Evolutionary conservation across 2,329 filamentous ascomycete species (phyloP), one percentile per base, ranked within the genome.

Genomic region (Aureobasidium sp.): DNA sequence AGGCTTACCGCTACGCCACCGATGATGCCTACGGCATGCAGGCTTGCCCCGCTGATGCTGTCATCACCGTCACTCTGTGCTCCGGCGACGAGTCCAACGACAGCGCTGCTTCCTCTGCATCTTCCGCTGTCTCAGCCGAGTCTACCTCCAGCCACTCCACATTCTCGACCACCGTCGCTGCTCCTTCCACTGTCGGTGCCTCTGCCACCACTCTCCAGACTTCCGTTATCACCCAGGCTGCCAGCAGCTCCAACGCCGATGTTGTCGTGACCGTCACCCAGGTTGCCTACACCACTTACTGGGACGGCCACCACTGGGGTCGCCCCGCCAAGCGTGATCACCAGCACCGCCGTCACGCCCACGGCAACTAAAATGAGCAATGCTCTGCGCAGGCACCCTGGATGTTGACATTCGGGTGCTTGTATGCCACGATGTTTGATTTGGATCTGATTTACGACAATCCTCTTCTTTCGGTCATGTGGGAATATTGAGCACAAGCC

Each of bases 1-100:
- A 68, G 45, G 72, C 72, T 60, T 75, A 75, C 68, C 69, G 69
- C 49, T 74, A 74, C 67, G 66, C 72, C 36, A 74, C 72, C 62
- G 73, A 75, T 63, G 73, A 75, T 63, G 71, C 71, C 62, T 71
- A 73, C 53, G 73, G 73, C 61, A 73, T 73, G 73, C 73, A 75
- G 67, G 66, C 64, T 25, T 74, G 72, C 67, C 49, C 65, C 22
- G 62, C 67, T 25, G 67, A 69, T 57, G 64, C 70, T 41, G 66
- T 65, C 64, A 72, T 75, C 67, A 74, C 70, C 29, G 71, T 75
- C 63, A 70, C 69, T 39, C 68, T 75, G 42, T 75, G 73, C 70
- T 72, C 72, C 55, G 70, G 70, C 55, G 47, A 63, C 34, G 45
- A 53, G 5, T 39, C 62, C 29, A 55, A 63, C 27, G 60, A 64